Evolutionary conservation across 192 early-diverging fungal genomes (phyloP), one percentile per base, ranked within the genome.

Genomic region (Gonapodya sp.): DNA sequence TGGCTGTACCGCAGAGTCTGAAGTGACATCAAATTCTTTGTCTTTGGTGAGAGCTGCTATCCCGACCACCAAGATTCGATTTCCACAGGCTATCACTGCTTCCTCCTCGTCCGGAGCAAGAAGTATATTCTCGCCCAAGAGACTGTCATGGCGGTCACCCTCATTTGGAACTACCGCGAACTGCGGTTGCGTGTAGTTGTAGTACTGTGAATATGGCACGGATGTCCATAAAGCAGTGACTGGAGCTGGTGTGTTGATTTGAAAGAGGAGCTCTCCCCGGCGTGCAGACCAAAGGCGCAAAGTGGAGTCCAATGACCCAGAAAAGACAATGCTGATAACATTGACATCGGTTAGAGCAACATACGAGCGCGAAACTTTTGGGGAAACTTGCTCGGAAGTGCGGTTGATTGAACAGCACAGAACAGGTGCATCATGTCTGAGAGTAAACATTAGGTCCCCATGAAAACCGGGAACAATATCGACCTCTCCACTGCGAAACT

Each of bases 221-320:
- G 46, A 64, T 24, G 46, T 64, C 46, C 46, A 64, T 24, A 64
- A 8, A 16, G 8, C 46, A 33, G 84, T 79, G 24, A 87, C 85
- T 1, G 87, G 82, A 33, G 85, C 85, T 30, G 90, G 90, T 1
- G 86, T 79, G 80, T 91, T 91, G 80, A 91, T 90, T 72, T 91
- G 90, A 80, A 91, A 91, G 1, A 91, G 84, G n/a, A 88, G 83
- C 36, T 89, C 88, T 0, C 90, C 90, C 36, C 87, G 35, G n/a
- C 89, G 81, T 24, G 81, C 83, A 2, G 88, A 89, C 90, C 90
- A 91, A 1, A 91, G 80, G 18, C 90, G 83, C 73, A 86, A 88
- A 0, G 90, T 90, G 30, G 86, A 80, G 79, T 91, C 90, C 79
- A 86, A 83, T n/a, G 87, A 88, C n/a, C 89, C 89, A 1, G 90